These are phyloP conservation scores for Aspergillus nomiae DNA, from an alignment of 2,329 filamentous ascomycete species.

Conservation along the genomic window DNA sequence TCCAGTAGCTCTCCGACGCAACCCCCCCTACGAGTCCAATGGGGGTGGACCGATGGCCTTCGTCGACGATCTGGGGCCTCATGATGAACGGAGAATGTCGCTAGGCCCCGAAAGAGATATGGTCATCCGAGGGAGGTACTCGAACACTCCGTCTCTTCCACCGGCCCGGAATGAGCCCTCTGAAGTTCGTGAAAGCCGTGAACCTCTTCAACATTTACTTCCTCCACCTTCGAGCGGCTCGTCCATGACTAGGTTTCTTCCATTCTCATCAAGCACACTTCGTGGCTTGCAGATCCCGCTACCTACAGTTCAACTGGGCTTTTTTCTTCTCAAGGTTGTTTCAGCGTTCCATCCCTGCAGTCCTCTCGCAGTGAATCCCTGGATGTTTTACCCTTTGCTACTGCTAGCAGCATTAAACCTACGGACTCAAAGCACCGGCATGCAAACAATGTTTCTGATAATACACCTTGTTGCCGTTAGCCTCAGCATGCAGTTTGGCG, in stretches of 20 bases:
- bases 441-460: constrained; percentile 46
- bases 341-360: constrained; percentile 69
- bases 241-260: constrained; percentile 22
- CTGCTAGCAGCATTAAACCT: constrained; percentile 68
- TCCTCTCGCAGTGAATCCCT: constrained; percentile 67
- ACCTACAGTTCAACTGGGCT: constrained; percentile 53
- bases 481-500: constrained; percentile 39
- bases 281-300: constrained; percentile 35
- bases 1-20: constrained; percentile 26
- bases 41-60: constrained; percentile 18
- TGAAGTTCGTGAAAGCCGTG: constrained; percentile 17
- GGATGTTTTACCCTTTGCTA: constrained; percentile 68
- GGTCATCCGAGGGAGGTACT: constrained; percentile 34
- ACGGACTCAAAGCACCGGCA: constrained; percentile 34
- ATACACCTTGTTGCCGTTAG: constrained; percentile 52
- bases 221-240: constrained; percentile 43
- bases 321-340: constrained; percentile 71
- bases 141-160: constrained; percentile 27
- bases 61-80: constrained; percentile 14
- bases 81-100: constrained; percentile 21
- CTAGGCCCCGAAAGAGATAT: constrained; percentile 33
- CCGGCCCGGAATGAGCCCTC: constrained; percentile 21
- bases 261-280: constrained; percentile 24
- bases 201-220: constrained; percentile 39
- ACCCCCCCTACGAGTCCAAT: constrained; percentile 29